Base-by-base conservation (phyloP, 148 eudicot species). In the Polygonum aviculare region DNA sequence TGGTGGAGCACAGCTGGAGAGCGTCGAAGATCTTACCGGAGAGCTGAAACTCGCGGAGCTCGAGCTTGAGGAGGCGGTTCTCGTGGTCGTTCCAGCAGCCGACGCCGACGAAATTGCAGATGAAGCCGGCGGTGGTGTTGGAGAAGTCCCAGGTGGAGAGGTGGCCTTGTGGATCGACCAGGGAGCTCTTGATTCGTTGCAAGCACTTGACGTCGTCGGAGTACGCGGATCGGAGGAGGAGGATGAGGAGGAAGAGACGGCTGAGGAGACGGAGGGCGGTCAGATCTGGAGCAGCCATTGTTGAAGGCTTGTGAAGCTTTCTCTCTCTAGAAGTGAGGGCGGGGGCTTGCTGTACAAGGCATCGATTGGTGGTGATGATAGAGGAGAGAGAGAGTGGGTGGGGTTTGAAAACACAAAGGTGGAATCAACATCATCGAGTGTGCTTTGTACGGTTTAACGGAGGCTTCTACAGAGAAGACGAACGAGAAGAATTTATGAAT, bases 41-140 rank as follows among this genome's bases (percentile, higher is more conserved):
- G 71, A 89, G 88, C n/a, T 48, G 15, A 67, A 83, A 65, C 0
- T 80, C 84, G 2, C 45, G 79, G 35, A 85, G 88, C 57, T 79
- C 72, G 47, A 89, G 77, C 54, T 81, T 59, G 73, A 89, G 50
- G 12, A 89, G 63, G 4, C 90, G 87, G 44, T 89, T 89, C 77
- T 89, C 89, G n/a, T 74, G 82, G 38, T 87, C 84, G 74, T 89
- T 89, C 90, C 93, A 89, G 84, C 93, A 87, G 5, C 83, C 21
- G 0, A 86, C 88, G 2, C 86, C 89, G 10, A 73, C 76, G 76
- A 85, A 89, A 2, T 54, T 51, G 79, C 90, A 85, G 77, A 89
- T 80, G 79, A 77, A 87, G 0, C 81, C 89, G 57, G 82, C 80
- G 3, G 93, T 44, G 0, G 62, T 75, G 83, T 85, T 87, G 21